Percentiles rank a stretch among this genome's conserved stretches.
These are phyloP conservation scores for Tilletia setariae DNA, from an alignment of 1,284 basidiomycete genomes.

Conservation along the genomic window DNA sequence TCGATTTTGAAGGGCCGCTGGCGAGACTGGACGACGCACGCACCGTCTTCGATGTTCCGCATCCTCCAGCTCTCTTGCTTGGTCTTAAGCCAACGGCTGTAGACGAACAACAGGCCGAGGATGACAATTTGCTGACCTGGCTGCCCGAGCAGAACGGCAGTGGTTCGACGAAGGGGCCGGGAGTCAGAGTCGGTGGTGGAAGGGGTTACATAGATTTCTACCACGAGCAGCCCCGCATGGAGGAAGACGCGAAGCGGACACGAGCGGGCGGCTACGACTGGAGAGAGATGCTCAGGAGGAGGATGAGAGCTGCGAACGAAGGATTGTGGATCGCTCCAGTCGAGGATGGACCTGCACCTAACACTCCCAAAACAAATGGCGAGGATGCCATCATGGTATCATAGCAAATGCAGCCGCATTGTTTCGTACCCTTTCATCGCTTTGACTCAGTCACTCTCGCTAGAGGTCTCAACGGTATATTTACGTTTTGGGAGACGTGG, in stretches of 20 bases:
- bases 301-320: conserved; percentile 2
- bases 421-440: no score
- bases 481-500: no score
- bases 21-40: conserved; percentile 41
- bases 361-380: neutral
- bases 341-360: neutral
- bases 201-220: neutral
- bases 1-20: conserved; percentile 45
- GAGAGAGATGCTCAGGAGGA: neutral
- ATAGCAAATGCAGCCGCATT: neutral
- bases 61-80: conserved; percentile 32
- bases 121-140: neutral
- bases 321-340: conserved; percentile 10
- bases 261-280: conserved; percentile 3
- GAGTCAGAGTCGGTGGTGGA: no score
- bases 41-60: conserved; percentile 31
- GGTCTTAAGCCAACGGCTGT: conserved; percentile 20
- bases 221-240: neutral
- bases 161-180: neutral
- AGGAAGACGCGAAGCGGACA: neutral
- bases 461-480: no score
- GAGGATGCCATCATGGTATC: neutral
- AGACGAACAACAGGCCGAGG: neutral
- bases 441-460: no score
- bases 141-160: neutral